Evolutionary conservation across 2,329 filamentous ascomycete species (phyloP).

Genomic region (Xylariaceae sp.): DNA sequence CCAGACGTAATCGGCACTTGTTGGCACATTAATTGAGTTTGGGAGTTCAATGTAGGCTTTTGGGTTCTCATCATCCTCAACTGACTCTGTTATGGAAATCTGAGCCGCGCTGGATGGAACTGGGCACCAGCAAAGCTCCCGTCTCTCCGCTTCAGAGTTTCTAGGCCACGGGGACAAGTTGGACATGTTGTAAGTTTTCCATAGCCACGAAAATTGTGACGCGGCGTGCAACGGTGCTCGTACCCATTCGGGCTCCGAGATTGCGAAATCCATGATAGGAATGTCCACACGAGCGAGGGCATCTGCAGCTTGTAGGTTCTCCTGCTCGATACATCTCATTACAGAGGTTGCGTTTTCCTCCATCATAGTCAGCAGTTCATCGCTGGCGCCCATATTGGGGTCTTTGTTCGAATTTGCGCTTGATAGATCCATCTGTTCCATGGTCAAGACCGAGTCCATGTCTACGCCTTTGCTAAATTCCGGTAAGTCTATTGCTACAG

Average conservation of each 20-base stretch:
- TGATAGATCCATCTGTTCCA: neutral
- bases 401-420: slow-evolving; percentile 1
- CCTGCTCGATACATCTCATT: slow-evolving; percentile 31
- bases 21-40: slow-evolving; percentile 17
- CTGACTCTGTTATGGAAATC: slow-evolving; percentile 24
- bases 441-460: slow-evolving; percentile 18
- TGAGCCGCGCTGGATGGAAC: slow-evolving; percentile 25
- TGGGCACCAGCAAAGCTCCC: slow-evolving; percentile 32
- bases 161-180: slow-evolving; percentile 21
- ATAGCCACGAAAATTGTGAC: slow-evolving; percentile 26
- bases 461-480: slow-evolving; percentile 19
- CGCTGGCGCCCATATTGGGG: slow-evolving; percentile 10
- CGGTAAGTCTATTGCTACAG: slow-evolving; percentile 9
- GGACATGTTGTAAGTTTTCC: slow-evolving; percentile 2
- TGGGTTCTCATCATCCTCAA: slow-evolving; percentile 17
- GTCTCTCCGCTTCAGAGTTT: slow-evolving; percentile 16
- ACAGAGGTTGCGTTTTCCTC: slow-evolving; percentile 16
- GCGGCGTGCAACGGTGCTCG: slow-evolving; percentile 8
- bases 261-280: slow-evolving; percentile 35
- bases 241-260: slow-evolving; percentile 31
- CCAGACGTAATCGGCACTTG: slow-evolving; percentile 33
- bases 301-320: slow-evolving; percentile 31
- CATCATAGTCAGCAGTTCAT: slow-evolving; percentile 19
- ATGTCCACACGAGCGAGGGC: slow-evolving; percentile 33
- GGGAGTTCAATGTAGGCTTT: slow-evolving; percentile 5